Conservation (phyloP, 306 rosid species). For the Lathyrus sativus region DNA sequence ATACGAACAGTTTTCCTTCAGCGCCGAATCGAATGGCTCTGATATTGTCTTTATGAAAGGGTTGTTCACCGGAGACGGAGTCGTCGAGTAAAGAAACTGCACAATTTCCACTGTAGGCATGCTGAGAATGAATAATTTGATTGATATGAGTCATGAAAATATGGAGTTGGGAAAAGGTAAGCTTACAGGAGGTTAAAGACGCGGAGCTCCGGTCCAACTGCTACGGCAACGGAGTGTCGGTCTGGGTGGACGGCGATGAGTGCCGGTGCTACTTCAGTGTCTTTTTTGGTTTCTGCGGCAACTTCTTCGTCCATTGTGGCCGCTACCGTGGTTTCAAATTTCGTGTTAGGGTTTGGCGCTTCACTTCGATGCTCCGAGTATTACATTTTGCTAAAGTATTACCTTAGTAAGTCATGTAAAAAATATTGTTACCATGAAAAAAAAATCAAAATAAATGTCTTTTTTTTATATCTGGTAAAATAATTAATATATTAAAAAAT, state of each 20-base stretch:
- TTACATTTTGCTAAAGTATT: background rate
- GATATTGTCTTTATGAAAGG: conserved; percentile 68
- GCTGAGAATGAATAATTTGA: background rate
- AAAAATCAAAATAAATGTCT: no score
- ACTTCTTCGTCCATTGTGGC: conserved; percentile 45
- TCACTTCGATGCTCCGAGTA: conserved; percentile 16
- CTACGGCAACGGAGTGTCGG: conserved; percentile 60
- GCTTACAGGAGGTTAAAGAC: conserved; percentile 75
- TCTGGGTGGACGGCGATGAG: conserved; percentile 74
- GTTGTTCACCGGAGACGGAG: conserved; percentile 30
- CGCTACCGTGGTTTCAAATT: background rate
- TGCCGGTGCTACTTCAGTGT: conserved; percentile 79
- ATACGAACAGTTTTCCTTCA: conserved; percentile 68
- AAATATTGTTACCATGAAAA: no score
- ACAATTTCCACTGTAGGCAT: conserved; percentile 49
- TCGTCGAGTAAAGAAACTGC: conserved; percentile 63
- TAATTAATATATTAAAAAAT: no score
- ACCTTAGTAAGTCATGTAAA: no score
- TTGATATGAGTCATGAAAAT: no score
- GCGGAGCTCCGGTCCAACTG: conserved; percentile 84
- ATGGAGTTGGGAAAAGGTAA: background rate
- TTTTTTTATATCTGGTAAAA: no score
- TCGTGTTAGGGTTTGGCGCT: conserved; percentile 50
- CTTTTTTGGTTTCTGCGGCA: conserved; percentile 55
- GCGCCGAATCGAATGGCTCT: conserved; percentile 79